These are phyloP conservation scores for Zygosaccharomyces pseudorouxii DNA, from an alignment of 805 yeast species.

Conservation along the genomic window DNA sequence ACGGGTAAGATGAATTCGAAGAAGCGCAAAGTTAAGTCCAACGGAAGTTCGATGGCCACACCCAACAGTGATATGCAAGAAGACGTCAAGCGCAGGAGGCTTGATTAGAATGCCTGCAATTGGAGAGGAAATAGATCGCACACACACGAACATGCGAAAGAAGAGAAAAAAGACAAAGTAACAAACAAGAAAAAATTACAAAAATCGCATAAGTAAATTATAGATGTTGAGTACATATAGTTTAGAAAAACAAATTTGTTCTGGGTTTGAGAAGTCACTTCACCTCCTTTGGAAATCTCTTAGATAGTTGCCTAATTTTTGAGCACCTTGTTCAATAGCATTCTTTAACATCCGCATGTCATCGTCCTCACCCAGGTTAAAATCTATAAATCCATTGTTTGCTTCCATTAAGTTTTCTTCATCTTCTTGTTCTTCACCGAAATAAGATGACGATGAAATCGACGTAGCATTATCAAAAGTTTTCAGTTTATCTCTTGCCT, in stretches of 20 bases:
- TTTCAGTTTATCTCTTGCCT: constrained; percentile 77
- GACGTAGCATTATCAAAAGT: constrained; percentile 81
- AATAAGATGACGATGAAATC: constrained; percentile 88
- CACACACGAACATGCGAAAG: neutral
- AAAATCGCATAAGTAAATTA: constrained; percentile 3
- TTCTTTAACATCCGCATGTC: constrained; percentile 86
- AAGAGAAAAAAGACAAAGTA: too few relatives aligned
- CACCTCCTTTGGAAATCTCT: constrained; percentile 70
- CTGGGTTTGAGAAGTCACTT: neutral
- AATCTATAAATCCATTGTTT: constrained; percentile 48
- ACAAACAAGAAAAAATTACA: too few relatives aligned
- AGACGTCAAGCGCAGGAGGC: constrained; percentile 32
- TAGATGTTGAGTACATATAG: constrained; percentile 7
- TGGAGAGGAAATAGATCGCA: neutral
- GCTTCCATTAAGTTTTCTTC: constrained; percentile 32
- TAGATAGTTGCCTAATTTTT: constrained; percentile 75
- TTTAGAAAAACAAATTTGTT: neutral
- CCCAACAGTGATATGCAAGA: constrained; percentile 33
- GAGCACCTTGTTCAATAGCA: constrained; percentile 91
- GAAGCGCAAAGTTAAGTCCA: constrained; percentile 32
- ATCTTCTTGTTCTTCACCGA: constrained; percentile 73
- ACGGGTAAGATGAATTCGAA: constrained; percentile 28
- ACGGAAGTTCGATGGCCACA: constrained; percentile 35
- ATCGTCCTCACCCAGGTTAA: constrained; percentile 75
- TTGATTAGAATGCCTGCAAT: constrained; percentile 21